Evolutionary conservation across 225 moss, liverwort and hornwort species (phyloP), one percentile per base, ranked within the genome.

Genomic region (Lunularia cruciata): DNA sequence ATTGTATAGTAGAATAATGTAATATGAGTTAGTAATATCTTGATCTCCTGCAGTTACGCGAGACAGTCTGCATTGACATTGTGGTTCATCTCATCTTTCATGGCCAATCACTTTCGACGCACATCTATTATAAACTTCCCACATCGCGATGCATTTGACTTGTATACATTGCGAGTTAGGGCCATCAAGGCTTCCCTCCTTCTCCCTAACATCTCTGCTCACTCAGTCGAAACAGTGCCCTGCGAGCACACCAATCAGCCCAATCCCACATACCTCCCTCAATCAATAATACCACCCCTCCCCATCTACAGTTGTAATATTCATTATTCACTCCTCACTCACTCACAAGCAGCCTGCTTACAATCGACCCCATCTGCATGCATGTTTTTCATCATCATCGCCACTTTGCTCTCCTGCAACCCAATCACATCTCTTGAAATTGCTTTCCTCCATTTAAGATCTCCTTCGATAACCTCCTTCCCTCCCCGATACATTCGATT

Each of bases 341-440:
- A 34, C 60, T 60, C 60, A 60, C 60, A 60, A 60, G 38, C 40
- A 61, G 61, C 61, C 61, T 61, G 61, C 38, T 61, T 61, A 42
- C 9, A 61, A 28, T 61, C 61, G 61, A 28, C 40, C 26, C 61
- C 61, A 61, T 61, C 61, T 61, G 61, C 61, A 61, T 61, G 61
- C 61, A 61, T 61, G 61, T 61, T 40, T 39, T 61, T 61, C 37
- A 61, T 61, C 51, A 51, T 51, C 61, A 52, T 52, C 23, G 56
- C 31, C 56, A 33, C 54, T 54, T 54, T 57, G 31, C 35, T 42
- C 40, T 38, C 61, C 8, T 39, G 25, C 61, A 40, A 20, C 23
- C 40, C 38, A 37, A 42, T 61, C 61, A 42, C 61, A 61, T 11
- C 20, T 38, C 19, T 3, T 10, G 61, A 10, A 61, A 61, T 37